Base-by-base conservation (phyloP, 2,329 filamentous ascomycete genomes). In the Phaeosphaeriaceae sp. region DNA sequence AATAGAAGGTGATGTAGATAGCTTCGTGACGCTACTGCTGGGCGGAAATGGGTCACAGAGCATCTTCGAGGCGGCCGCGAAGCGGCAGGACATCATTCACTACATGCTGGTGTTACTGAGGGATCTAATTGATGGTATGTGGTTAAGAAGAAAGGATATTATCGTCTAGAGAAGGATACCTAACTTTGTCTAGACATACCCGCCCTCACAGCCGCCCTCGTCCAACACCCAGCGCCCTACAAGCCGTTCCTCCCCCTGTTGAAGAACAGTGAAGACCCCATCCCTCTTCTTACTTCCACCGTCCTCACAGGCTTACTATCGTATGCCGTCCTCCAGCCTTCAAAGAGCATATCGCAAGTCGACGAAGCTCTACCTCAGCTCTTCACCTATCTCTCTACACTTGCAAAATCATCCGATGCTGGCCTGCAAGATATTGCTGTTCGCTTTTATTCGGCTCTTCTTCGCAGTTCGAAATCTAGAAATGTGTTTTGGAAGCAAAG, bases 401-500 rank as follows among this genome's bases (percentile, higher is more conserved):
- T 97, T 47, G 87, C 89, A 50, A 92, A 92, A 79, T 91, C 87
- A 70, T 83, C 89, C 48, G 94, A 99, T 75, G 88, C 90, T 46
- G 91, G 91, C 32, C 82, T 96, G 48, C 94, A 99, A 75, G 94
- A 99, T 69, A 96, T 97, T 68, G 93, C 92, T 20, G 92, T 97
- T 11, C 90, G 94, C 67, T 86, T 93, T 70, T 95, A 93, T 75
- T 97, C 94, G 29, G 82, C 89, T 16, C 80, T 99, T 26, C 81
- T 99, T 26, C 87, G 91, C 53, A 90, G 87, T 32, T 83, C 81
- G 53, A 84, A 84, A 49, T 85, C 92, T 3, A 84, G 94, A 57
- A 81, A 87, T 60, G 81, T 94, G 47, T 97, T 97, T 77, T 99
- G 94, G 94, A 84, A 88, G 56, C 90, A 96, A 74, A 84, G 90